phyloP scores from a whole-genome alignment of 805 yeast species.

The Candida endomychidarum region DNA sequence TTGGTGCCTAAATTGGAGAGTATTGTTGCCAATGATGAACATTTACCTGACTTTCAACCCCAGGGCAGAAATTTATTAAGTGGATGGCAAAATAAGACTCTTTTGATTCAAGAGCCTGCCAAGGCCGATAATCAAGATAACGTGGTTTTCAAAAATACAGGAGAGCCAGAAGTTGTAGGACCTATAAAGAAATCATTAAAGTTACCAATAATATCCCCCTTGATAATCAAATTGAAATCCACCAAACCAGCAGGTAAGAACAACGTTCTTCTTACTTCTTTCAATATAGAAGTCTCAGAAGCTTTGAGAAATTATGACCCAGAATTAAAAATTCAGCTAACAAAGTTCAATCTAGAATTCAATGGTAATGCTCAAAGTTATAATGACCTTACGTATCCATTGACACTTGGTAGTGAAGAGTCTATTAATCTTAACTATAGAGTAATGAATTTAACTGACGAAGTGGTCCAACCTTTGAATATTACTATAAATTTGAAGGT shows the following conservation, averaged over 20 bases:
- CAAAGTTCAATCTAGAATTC: conserved; percentile 11
- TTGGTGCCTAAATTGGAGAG: conserved; percentile 10
- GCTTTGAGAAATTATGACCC: conserved; percentile 24
- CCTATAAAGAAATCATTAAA: background rate
- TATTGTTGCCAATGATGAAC: conserved; percentile 1
- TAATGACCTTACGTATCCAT: conserved; percentile 24
- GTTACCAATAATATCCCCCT: conserved; percentile 35
- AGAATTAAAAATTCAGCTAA: conserved; percentile 6
- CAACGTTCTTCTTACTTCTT: conserved; percentile 45
- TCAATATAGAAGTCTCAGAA: conserved; percentile 49
- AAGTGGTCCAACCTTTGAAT: conserved; percentile 10
- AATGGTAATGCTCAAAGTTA: conserved; percentile 12
- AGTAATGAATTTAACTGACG: conserved; percentile 28
- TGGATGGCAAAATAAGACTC: conserved; percentile 4
- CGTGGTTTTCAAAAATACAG: background rate
- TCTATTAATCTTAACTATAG: conserved; percentile 37
- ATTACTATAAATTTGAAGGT: conserved; percentile 11
- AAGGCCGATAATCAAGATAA: background rate
- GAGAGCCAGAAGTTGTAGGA: background rate
- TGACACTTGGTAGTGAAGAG: conserved; percentile 27
- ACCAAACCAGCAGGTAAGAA: conserved; percentile 50
- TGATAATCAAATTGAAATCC: conserved; percentile 47
- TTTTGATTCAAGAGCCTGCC: background rate
- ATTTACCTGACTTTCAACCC: conserved; percentile 7
- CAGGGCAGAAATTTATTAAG: conserved; percentile 7